Percentiles rank a stretch among this genome's conserved stretches.
Evolutionary conservation across 2,329 filamentous ascomycete genomes (phyloP).

Genomic region (Phyllachora maydis): DNA sequence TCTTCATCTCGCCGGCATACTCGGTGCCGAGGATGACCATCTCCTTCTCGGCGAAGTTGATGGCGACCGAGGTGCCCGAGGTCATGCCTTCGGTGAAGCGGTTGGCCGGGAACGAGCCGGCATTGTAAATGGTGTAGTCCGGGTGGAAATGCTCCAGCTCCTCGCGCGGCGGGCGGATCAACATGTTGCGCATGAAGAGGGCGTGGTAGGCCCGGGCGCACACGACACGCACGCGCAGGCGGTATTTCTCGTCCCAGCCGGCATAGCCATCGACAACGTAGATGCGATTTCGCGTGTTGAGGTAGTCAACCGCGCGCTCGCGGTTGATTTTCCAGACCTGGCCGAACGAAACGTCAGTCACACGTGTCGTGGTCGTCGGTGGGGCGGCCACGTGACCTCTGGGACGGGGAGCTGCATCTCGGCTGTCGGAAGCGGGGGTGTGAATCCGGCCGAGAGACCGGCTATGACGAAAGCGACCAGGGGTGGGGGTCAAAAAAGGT

Average conservation of each 20-base stretch:
- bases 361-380: no score
- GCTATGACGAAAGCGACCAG: conserved; percentile 8
- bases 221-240: conserved; percentile 91
- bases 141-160: conserved; percentile 96
- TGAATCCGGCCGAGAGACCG: no score
- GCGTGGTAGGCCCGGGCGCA: conserved; percentile 99
- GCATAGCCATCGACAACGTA: conserved; percentile 96
- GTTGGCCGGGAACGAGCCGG: conserved; percentile 95
- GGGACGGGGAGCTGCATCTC: conserved; percentile 1
- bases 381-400: conserved; percentile 6
- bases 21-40: conserved; percentile 99
- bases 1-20: conserved; percentile 96
- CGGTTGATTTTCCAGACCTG: conserved; percentile 99
- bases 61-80: conserved; percentile 88
- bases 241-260: conserved; percentile 96
- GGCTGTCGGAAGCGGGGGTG: conserved; percentile 5
- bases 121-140: conserved; percentile 99
- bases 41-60: conserved; percentile 99
- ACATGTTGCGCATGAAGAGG: conserved; percentile 99
- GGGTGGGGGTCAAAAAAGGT: no score
- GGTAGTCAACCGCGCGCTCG: conserved; percentile 94
- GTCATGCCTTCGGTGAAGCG: conserved; percentile 98
- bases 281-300: conserved; percentile 96
- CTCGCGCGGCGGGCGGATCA: conserved; percentile 78
- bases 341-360: no score